Percentiles rank a stretch among this genome's conserved stretches.
These are phyloP conservation scores for Pythium pyrilobum DNA, from an alignment of 352 stramenopile species.

Conservation along the genomic window DNA sequence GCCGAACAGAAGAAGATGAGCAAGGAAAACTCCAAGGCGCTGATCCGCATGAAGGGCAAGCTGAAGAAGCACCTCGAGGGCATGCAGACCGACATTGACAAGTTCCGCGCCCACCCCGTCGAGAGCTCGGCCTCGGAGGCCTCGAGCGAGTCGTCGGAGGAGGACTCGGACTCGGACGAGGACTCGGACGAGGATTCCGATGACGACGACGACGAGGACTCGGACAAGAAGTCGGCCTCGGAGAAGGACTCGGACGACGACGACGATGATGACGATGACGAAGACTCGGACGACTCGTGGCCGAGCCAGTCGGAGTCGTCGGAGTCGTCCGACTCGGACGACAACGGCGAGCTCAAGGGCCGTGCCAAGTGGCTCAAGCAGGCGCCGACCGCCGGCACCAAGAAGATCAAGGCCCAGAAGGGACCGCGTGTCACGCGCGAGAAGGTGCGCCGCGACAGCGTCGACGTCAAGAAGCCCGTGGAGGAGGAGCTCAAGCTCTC, in stretches of 20 bases:
- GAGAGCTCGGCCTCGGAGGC: constrained; percentile 55
- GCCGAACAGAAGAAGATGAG: constrained; percentile 96
- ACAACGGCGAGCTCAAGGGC: constrained; percentile 91
- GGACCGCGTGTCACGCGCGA: constrained; percentile 20
- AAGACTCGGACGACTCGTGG: constrained; percentile 3
- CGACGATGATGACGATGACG: constrained; percentile 28
- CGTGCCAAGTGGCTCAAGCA: constrained; percentile 96
- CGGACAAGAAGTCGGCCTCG: constrained; percentile 14
- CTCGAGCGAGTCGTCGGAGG: constrained; percentile 37
- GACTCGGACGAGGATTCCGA: constrained; percentile 29
- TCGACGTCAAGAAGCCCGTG: constrained; percentile 50
- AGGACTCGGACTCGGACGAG: constrained; percentile 32
- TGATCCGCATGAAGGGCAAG: constrained; percentile 98
- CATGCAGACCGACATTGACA: constrained; percentile 71
- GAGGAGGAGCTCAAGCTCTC: constrained; percentile 84
- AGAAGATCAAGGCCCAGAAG: constrained; percentile 32
- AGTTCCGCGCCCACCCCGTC: constrained; percentile 90
- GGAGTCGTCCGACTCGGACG: constrained; percentile 59
- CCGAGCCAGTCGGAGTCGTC: constrained; percentile 59
- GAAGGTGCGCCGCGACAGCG: constrained; percentile 45
- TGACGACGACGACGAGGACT: constrained; percentile 27
- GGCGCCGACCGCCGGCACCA: constrained; percentile 44
- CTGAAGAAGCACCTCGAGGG: constrained; percentile 95
- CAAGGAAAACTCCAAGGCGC: constrained; percentile 93
- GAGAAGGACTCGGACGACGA: constrained; percentile 28